Conservation (phyloP, 2,329 filamentous ascomycete genomes). For the Diaporthe caulivora region DNA sequence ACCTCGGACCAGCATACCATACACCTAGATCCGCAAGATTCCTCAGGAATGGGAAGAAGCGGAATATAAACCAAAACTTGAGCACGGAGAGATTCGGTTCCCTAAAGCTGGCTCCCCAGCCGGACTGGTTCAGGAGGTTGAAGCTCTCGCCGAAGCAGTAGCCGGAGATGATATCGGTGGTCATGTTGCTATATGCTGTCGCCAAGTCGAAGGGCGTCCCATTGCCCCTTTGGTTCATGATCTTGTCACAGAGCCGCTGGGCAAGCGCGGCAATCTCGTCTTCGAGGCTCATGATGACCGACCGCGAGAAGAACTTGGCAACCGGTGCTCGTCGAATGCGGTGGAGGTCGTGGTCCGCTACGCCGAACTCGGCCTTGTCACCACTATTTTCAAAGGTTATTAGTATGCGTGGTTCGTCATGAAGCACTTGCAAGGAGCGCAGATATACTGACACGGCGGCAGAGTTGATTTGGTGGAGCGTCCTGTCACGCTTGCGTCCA, state of each 20-base stretch:
- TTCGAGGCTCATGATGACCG: slow-evolving; percentile 4
- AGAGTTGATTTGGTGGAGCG: slow-evolving; percentile 13
- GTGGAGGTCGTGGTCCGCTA: slow-evolving; percentile 21
- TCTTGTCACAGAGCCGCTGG: slow-evolving; percentile 29
- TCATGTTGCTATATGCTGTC: slow-evolving; percentile 22
- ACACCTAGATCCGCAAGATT: not conserved
- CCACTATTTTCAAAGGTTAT: not conserved
- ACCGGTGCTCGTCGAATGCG: slow-evolving; percentile 8
- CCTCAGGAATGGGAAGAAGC: slow-evolving; percentile 22
- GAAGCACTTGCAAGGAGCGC: not conserved
- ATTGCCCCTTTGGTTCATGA: not conserved
- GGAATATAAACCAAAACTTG: slow-evolving; percentile 6
- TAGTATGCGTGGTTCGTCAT: not conserved
- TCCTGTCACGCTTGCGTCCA: slow-evolving; percentile 27
- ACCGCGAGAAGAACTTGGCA: slow-evolving; percentile 30
- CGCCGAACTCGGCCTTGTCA: slow-evolving; percentile 6
- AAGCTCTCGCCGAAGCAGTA: slow-evolving; percentile 26
- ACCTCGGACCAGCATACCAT: not conserved
- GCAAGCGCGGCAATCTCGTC: not conserved
- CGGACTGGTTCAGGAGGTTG: slow-evolving; percentile 14
- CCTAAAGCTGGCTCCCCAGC: slow-evolving; percentile 26
- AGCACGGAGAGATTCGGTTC: not conserved
- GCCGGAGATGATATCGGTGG: not conserved
- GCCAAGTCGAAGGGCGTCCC: not conserved
- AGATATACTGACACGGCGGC: not conserved